Evolutionary conservation across 768 basidiomycete species (phyloP), one percentile per base, ranked within the genome.

Genomic region (Auricularia heimuer): DNA sequence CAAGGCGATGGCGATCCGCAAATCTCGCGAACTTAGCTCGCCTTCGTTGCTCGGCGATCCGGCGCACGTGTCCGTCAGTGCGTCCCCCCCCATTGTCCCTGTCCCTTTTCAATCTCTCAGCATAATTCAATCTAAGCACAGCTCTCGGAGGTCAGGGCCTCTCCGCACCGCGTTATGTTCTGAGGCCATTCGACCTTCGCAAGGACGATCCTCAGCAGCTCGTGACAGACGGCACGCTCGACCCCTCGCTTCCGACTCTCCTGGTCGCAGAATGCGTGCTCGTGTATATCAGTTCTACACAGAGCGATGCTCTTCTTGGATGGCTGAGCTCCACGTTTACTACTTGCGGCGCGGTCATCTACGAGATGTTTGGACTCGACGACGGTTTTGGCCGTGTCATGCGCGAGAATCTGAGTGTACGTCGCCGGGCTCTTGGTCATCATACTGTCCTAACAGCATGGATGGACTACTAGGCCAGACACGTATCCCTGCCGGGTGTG

Each of bases 331-430:
- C 82, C 64, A 80, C 80, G 65, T 86, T 84, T 70, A 72, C 77
- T 1, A 66, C 70, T 56, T 68, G 62, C 63, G 83, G 81, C 2
- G 67, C 72, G 12, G 75, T 93, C 8, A 81, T 94, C 18, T 98
- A 98, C 71, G 96, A 98, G 73, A 98, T 98, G 90, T 95, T 92
- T 72, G 89, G 87, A 1, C 78, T 98, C 3, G 80, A 85, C 21
- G 96, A 98, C 71, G 70, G 85, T 0, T 98, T 98, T 75, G 97
- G 96, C n/a, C 81, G 81, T 36, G 90, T 98, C 24, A 98, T 99
- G 94, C 76, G 88, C 64, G 83, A 83, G 58, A 98, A 98, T 74
- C 79, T 98, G 61, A 85, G 82, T 79, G 94, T 91, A 68, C 65
- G 77, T 68, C 36, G 65, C 39, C 39, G 8, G 12, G 39, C 39